A percentile compares a stretch with the other conserved stretches of the same genome.
phyloP scores from a whole-genome alignment of 2,329 filamentous ascomycete species.

The Aspergillus novofumigatus region DNA sequence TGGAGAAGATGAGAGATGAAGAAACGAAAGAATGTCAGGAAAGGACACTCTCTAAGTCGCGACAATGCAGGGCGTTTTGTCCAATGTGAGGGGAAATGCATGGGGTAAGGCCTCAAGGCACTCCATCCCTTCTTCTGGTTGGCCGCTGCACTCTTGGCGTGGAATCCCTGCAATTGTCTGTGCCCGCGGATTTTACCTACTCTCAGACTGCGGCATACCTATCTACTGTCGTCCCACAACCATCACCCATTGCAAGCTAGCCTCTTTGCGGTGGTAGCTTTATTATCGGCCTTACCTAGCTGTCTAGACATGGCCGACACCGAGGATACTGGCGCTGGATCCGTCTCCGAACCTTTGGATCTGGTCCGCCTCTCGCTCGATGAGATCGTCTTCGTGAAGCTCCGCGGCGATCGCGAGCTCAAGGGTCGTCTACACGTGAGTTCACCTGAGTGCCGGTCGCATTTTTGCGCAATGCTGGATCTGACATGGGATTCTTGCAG shows the following conservation, averaged over 20 bases:
- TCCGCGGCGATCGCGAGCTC: constrained; percentile 90
- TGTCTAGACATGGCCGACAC: constrained; percentile 68
- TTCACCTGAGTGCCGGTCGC: constrained; percentile 9
- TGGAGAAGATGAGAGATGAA: neutral
- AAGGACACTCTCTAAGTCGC: neutral
- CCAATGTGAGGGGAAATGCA: neutral
- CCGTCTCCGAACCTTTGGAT: constrained; percentile 88
- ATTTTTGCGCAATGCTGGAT: neutral
- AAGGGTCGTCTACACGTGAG: constrained; percentile 91
- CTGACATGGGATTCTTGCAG: constrained; percentile 44
- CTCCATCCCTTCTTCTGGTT: neutral
- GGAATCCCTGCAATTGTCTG: neutral
- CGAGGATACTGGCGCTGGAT: constrained; percentile 63
- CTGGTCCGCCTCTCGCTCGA: constrained; percentile 91
- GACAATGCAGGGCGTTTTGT: neutral
- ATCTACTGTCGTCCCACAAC: neutral
- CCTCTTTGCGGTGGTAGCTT: neutral
- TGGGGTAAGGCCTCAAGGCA: neutral
- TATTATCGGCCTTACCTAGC: neutral
- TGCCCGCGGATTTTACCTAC: neutral
- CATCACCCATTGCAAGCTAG: neutral
- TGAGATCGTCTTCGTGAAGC: constrained; percentile 95
- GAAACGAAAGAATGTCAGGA: neutral
- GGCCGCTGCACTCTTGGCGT: neutral
- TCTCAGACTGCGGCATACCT: neutral